Percentiles rank a stretch among this genome's conserved stretches.
These are phyloP conservation scores for Xerocomellus dryophilus DNA, from an alignment of 768 basidiomycete species.

Conservation along the genomic window DNA sequence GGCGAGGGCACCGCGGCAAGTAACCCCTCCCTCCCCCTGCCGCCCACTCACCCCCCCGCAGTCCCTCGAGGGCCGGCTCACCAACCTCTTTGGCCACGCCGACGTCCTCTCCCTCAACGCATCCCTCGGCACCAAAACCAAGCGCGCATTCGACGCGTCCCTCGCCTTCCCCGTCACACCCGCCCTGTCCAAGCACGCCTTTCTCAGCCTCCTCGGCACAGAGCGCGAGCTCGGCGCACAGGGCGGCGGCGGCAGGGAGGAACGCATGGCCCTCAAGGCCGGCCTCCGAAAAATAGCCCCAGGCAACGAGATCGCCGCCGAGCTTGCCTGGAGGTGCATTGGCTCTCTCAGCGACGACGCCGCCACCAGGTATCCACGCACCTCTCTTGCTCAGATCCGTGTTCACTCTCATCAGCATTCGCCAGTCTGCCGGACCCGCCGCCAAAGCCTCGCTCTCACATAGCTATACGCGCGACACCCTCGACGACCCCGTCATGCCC, in stretches of 20 bases:
- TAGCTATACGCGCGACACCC: conserved; percentile 60
- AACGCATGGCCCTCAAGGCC: conserved; percentile 65
- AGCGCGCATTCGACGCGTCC: conserved; percentile 73
- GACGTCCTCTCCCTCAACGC: conserved; percentile 83
- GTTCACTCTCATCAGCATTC: conserved; percentile 52
- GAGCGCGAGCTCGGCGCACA: conserved; percentile 65
- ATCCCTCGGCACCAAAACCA: conserved; percentile 84
- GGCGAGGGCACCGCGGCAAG: conserved; percentile 90
- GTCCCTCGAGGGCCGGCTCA: conserved; percentile 77
- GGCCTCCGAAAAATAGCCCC: conserved; percentile 38
- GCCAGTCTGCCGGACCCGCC: conserved; percentile 76
- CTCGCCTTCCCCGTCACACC: conserved; percentile 59
- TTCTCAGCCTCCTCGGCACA: conserved; percentile 65
- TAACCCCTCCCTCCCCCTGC: conserved; percentile 13
- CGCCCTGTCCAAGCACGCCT: conserved; percentile 64
- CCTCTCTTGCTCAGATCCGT: neutral
- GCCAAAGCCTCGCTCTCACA: conserved; percentile 84
- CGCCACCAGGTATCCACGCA: conserved; percentile 62
- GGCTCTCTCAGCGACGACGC: conserved; percentile 69
- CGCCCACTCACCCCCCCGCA: conserved; percentile 22
- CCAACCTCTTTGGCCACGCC: conserved; percentile 89
- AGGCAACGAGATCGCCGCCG: conserved; percentile 79
- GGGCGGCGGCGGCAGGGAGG: conserved; percentile 27
- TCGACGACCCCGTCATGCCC: conserved; percentile 28
- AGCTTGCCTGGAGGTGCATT: conserved; percentile 75